A percentile compares a stretch with the other conserved stretches of the same genome.
Conservation (phyloP, 176 grass and related monocot species). For the Carex kokanica region DNA sequence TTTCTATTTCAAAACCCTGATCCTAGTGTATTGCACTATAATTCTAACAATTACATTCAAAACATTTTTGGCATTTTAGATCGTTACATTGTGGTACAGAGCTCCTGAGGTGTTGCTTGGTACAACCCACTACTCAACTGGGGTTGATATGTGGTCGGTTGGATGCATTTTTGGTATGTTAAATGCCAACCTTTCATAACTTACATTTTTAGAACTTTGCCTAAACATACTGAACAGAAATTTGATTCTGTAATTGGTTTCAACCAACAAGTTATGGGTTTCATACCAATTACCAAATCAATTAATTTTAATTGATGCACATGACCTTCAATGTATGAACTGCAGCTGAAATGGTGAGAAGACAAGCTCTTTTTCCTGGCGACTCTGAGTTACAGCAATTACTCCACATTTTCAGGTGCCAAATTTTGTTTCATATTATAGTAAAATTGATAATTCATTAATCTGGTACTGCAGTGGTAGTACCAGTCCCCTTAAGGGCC, state of each 20-base stretch:
- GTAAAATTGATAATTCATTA: background rate
- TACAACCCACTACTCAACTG: conserved; percentile 80
- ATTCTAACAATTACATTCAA: background rate
- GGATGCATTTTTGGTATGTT: conserved; percentile 90
- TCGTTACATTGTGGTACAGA: conserved; percentile 95
- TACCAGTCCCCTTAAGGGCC: background rate
- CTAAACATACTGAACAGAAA: background rate
- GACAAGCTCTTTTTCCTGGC: conserved; percentile 78
- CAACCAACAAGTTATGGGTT: background rate
- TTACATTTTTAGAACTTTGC: background rate
- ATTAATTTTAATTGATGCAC: background rate
- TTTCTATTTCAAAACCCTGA: background rate
- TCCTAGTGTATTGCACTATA: background rate
- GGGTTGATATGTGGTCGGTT: conserved; percentile 93
- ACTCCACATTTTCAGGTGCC: conserved; percentile 91
- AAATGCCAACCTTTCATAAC: background rate
- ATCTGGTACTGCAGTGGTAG: background rate
- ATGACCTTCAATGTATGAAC: conserved; percentile 17
- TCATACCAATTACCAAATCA: background rate
- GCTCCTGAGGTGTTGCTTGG: conserved; percentile 97
- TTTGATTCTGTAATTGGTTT: background rate
- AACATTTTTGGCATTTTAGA: conserved; percentile 36
- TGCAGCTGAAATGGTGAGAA: conserved; percentile 93
- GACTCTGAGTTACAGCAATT: conserved; percentile 93
- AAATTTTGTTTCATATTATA: background rate